These are phyloP conservation scores for Jimgerdemannia flammicorona DNA, from an alignment of 192 early-diverging fungal genomes.

Conservation along the genomic window DNA sequence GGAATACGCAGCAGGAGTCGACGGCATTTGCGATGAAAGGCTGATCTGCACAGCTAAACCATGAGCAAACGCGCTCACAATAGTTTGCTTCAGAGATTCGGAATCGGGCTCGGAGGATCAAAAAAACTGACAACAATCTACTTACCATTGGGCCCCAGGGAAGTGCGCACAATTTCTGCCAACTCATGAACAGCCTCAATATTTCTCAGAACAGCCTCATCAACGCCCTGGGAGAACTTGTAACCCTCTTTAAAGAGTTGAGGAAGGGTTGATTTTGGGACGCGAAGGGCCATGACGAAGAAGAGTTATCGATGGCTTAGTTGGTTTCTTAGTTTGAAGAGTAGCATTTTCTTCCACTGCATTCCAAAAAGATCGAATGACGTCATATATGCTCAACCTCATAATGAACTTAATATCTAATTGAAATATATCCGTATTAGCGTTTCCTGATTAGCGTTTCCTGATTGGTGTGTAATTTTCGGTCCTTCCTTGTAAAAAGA, in stretches of 20 bases:
- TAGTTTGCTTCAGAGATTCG: slow-evolving; percentile 4
- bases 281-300: slow-evolving; percentile 76
- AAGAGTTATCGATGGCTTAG: neutral
- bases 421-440: too few species aligned
- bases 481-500: too few species aligned
- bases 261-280: slow-evolving; percentile 78
- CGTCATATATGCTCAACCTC: too few species aligned
- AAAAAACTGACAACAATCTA: neutral
- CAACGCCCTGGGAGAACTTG: slow-evolving; percentile 94
- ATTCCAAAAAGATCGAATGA: too few species aligned
- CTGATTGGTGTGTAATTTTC: too few species aligned
- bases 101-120: neutral
- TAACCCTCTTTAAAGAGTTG: slow-evolving; percentile 95
- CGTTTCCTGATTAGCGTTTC: too few species aligned
- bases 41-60: neutral
- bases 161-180: slow-evolving; percentile 89
- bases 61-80: neutral
- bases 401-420: too few species aligned
- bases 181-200: slow-evolving; percentile 94
- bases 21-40: too few species aligned
- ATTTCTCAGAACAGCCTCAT: slow-evolving; percentile 94
- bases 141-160: slow-evolving; percentile 92
- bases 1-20: too few species aligned
- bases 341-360: too few species aligned
- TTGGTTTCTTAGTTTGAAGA: too few species aligned